A percentile compares a stretch with the other conserved stretches of the same genome.
Evolutionary conservation across 495 filamentous ascomycete genomes (phyloP).

Genomic region (Daldinia grandis): DNA sequence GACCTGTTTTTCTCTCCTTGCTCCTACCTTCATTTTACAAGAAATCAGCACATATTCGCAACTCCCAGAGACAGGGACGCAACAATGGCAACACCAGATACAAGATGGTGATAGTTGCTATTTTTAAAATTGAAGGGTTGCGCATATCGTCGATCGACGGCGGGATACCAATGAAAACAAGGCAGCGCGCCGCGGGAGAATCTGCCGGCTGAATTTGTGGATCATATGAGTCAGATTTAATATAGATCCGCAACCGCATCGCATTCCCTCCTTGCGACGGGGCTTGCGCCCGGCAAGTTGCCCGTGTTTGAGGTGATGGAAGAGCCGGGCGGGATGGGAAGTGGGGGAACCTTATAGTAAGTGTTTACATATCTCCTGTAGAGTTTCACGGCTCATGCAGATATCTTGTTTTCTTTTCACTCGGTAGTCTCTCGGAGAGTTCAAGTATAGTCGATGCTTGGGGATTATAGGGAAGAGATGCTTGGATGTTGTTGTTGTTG

Average conservation of each 20-base stretch:
- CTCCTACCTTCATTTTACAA: not conserved
- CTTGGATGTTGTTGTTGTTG: not conserved
- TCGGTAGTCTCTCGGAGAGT: slow-evolving; percentile 2
- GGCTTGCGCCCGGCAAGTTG: not conserved
- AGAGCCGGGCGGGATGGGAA: not conserved
- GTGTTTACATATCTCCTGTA: slow-evolving; percentile 23
- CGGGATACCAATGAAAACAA: slow-evolving; percentile 34
- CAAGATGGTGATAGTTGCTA: not conserved
- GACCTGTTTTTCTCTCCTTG: not conserved
- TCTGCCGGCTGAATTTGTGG: slow-evolving; percentile 52
- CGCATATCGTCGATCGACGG: slow-evolving; percentile 23
- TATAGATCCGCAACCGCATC: slow-evolving; percentile 42
- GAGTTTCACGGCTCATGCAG: slow-evolving; percentile 5
- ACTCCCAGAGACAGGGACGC: not conserved
- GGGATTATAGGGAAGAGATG: not conserved
- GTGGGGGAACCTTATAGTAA: slow-evolving; percentile 16
- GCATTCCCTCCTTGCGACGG: slow-evolving; percentile 7
- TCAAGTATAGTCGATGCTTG: not conserved
- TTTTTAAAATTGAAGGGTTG: slow-evolving; percentile 8
- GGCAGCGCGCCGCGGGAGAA: slow-evolving; percentile 51
- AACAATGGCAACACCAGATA: not conserved
- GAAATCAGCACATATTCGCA: not conserved
- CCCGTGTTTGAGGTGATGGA: too few species aligned
- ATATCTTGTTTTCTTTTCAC: not conserved
- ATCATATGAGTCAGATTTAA: slow-evolving; percentile 58